Percentiles rank a stretch among this genome's conserved stretches.
phyloP scores from a whole-genome alignment of 2,329 filamentous ascomycete species.

The Nigrospora oryzae region DNA sequence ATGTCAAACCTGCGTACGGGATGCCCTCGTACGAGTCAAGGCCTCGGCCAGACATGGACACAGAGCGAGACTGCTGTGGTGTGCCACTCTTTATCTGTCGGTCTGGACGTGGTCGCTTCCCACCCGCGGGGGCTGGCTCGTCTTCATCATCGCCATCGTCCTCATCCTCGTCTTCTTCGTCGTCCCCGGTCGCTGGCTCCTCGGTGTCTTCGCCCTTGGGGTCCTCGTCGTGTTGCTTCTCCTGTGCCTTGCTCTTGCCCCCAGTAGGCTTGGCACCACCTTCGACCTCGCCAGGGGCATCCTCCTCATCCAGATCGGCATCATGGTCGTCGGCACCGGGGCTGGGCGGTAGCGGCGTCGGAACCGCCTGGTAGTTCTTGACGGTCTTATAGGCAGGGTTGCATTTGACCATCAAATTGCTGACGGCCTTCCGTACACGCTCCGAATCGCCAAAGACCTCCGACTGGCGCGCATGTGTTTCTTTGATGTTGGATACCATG shows the following conservation, averaged over 20 bases:
- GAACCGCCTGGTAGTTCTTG: constrained; percentile 57
- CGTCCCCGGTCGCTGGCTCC: constrained; percentile 4
- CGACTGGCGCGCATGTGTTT: constrained; percentile 68
- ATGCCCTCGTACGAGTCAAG: constrained; percentile 43
- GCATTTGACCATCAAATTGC: constrained; percentile 78
- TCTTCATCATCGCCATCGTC: constrained; percentile 13
- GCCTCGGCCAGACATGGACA: constrained; percentile 29
- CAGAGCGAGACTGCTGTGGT: constrained; percentile 24
- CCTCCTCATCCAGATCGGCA: constrained; percentile 8
- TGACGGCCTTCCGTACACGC: constrained; percentile 75
- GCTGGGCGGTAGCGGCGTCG: constrained; percentile 59
- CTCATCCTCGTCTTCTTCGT: constrained; percentile 11
- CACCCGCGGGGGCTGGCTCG: constrained; percentile 8
- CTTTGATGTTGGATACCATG: constrained; percentile 81
- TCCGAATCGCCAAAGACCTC: constrained; percentile 76
- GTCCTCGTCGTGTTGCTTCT: constrained; percentile 6
- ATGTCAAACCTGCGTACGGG: constrained; percentile 63
- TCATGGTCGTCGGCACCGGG: constrained; percentile 31
- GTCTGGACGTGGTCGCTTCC: constrained; percentile 17
- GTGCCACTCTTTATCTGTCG: constrained; percentile 24
- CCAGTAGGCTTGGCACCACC: constrained; percentile 6
- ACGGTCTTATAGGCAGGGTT: constrained; percentile 71
- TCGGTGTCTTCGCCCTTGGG: constrained; percentile 17
- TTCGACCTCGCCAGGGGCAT: constrained; percentile 10
- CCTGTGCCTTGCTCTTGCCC: constrained; percentile 12